Conservation (phyloP, 306 rosid genomes). For the Albizia julibrissin region DNA sequence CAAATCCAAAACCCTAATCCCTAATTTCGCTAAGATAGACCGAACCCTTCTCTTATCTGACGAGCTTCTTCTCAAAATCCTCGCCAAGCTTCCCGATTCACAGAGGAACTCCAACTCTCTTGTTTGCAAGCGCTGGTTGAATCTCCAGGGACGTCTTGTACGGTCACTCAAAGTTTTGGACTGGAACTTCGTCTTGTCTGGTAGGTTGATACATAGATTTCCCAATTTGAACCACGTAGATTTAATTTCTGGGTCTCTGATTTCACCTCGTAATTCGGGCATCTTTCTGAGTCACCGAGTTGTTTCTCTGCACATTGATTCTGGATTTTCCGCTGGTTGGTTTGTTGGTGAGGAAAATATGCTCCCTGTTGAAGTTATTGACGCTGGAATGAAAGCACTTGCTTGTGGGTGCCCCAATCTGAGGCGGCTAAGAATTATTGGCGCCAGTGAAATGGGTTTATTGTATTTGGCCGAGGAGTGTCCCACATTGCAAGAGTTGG, state of each 20-base stretch:
- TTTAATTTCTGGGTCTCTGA: constrained; percentile 60
- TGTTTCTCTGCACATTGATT: constrained; percentile 51
- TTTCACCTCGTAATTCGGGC: constrained; percentile 52
- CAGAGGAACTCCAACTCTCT: constrained; percentile 60
- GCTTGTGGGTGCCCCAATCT: constrained; percentile 80
- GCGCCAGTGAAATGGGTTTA: constrained; percentile 80
- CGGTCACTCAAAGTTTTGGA: constrained; percentile 63
- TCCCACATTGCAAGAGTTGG: constrained; percentile 73
- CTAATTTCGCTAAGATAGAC: constrained; percentile 47
- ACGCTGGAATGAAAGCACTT: constrained; percentile 61
- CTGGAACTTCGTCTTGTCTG: constrained; percentile 81
- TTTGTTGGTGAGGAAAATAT: constrained; percentile 53
- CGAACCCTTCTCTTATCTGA: constrained; percentile 68
- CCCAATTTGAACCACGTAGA: constrained; percentile 79
- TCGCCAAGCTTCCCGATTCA: constrained; percentile 56
- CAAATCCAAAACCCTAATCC: constrained; percentile 37
- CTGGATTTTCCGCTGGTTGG: constrained; percentile 45
- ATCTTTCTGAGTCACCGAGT: constrained; percentile 53
- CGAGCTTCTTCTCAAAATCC: constrained; percentile 63
- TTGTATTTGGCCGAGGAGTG: constrained; percentile 82
- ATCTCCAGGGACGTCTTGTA: constrained; percentile 71
- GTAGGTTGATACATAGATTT: constrained; percentile 73
- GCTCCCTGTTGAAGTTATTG: constrained; percentile 70
- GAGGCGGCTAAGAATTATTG: constrained; percentile 64
- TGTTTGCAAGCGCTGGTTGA: constrained; percentile 94